Evolutionary conservation across 495 filamentous ascomycete genomes (phyloP), one percentile per base, ranked within the genome.

Genomic region (Xylaria scruposa): DNA sequence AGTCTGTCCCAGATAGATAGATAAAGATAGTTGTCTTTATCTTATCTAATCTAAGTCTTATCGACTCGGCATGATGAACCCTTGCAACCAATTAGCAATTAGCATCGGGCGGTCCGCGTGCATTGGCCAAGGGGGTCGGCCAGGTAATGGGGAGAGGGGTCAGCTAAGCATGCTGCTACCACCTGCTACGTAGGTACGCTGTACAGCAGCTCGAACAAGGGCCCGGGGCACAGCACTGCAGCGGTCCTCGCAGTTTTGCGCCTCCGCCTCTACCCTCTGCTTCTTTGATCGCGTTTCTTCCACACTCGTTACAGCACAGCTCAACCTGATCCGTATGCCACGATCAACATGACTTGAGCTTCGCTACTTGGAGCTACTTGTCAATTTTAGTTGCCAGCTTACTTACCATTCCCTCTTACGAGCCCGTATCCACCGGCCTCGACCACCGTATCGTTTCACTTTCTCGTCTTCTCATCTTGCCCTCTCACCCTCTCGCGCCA

Each of bases 271-370:
- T 73, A 71, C 72, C 26, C 65, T 53, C 58, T 66, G 31, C 33
- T 40, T 69, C 68, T 70, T 56, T 64, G 60, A 67, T 74, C 72
- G 70, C 69, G 56, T 75, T 67, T 67, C 62, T 60, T 42, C 38
- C 69, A 66, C 60, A 46, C 70, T 61, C 67, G 59, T 72, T 74
- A 26, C 72, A 56, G 64, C 51, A 72, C 66, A 64, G 68, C 47
- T 44, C 59, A 70, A 53, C 68, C 69, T 75, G 67, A 46, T 62
- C 42, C 24, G 31, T 68, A 73, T 75, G 61, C 70, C 71, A 78
- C 72, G 71, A 78, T 68, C 74, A 79, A 74, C 70, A 79, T 79
- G 77, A 74, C 77, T 72, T 79, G 68, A 75, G 58, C 74, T 75
- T 78, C 74, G 60, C 67, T 68, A 58, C 70, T 73, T 75, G 75